Evolutionary conservation across 164 flowering plant species (phyloP).

Genomic region (Macadamia tetraphylla): DNA sequence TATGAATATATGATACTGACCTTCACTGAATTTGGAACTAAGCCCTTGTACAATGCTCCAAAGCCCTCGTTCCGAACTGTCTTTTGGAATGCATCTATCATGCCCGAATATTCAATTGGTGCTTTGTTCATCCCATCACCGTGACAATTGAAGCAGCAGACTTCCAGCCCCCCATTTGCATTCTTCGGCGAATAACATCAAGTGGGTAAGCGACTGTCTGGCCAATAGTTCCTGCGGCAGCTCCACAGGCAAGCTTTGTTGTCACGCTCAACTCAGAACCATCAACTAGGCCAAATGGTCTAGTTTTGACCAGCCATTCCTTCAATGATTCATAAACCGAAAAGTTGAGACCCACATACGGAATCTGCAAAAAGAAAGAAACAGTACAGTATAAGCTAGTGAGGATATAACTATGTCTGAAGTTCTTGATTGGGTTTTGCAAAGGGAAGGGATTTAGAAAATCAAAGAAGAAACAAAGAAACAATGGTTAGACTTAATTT

Average conservation of each 20-base stretch:
- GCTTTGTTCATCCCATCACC: slow-evolving; percentile 68
- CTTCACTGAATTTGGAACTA: slow-evolving; percentile 98
- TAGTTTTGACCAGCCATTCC: slow-evolving; percentile 68
- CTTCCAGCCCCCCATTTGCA: slow-evolving; percentile 99
- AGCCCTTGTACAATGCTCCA: slow-evolving; percentile 91
- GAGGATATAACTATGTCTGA: background rate
- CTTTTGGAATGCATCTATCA: slow-evolving; percentile 92
- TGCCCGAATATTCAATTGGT: slow-evolving; percentile 68
- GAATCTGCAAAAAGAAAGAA: slow-evolving; percentile 45
- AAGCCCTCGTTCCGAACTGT: slow-evolving; percentile 92
- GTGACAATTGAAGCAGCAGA: slow-evolving; percentile 76
- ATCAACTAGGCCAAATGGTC: slow-evolving; percentile 61
- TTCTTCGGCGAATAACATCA: slow-evolving; percentile 91
- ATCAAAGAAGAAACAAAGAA: background rate
- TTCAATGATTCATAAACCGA: slow-evolving; percentile 94
- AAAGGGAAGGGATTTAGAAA: background rate
- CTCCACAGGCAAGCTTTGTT: slow-evolving; percentile 91
- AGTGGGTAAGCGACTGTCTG: slow-evolving; percentile 98
- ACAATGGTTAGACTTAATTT: no score
- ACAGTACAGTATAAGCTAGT: background rate
- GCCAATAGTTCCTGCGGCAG: slow-evolving; percentile 95
- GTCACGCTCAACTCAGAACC: slow-evolving; percentile 65
- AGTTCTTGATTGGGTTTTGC: no score
- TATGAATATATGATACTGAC: slow-evolving; percentile 28
- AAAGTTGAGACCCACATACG: slow-evolving; percentile 95